A percentile compares a stretch with the other conserved stretches of the same genome.
Conservation (phyloP, 345 rosid species). For the Gossypium turneri region DNA sequence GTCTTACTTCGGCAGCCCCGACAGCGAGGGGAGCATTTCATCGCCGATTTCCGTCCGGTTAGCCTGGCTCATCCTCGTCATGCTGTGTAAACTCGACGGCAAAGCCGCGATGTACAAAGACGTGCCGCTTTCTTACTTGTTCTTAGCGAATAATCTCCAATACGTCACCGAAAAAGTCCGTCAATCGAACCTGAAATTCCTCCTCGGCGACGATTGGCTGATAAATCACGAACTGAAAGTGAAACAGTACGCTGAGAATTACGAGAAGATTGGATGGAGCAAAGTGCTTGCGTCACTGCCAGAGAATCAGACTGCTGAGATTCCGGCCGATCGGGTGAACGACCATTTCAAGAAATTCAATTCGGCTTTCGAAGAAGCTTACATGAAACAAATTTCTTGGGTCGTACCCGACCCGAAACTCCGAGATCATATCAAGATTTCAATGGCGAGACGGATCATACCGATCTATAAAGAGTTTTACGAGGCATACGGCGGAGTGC, state of each 20-base stretch:
- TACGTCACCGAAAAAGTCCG: constrained; percentile 68
- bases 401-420: constrained; percentile 56
- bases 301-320: constrained; percentile 32
- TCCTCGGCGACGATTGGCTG: constrained; percentile 82
- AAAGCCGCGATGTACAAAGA: constrained; percentile 66
- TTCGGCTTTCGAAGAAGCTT: constrained; percentile 54
- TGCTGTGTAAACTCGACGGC: constrained; percentile 79
- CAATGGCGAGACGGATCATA: constrained; percentile 44
- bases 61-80: constrained; percentile 67
- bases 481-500: constrained; percentile 23
- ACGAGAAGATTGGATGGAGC: constrained; percentile 79
- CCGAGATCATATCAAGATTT: constrained; percentile 53
- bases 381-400: constrained; percentile 62
- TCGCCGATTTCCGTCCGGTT: constrained; percentile 37
- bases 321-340: constrained; percentile 28
- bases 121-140: constrained; percentile 72
- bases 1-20: constrained; percentile 35
- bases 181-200: constrained; percentile 44
- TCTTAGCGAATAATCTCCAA: constrained; percentile 79
- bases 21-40: constrained; percentile 19
- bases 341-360: constrained; percentile 49
- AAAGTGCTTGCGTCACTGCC: constrained; percentile 50
- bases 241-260: constrained; percentile 56
- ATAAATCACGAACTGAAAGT: constrained; percentile 57
- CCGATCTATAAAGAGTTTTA: constrained; percentile 50